These are phyloP conservation scores for Carex littledalei DNA, from an alignment of 176 grass and related monocot species.

Conservation along the genomic window DNA sequence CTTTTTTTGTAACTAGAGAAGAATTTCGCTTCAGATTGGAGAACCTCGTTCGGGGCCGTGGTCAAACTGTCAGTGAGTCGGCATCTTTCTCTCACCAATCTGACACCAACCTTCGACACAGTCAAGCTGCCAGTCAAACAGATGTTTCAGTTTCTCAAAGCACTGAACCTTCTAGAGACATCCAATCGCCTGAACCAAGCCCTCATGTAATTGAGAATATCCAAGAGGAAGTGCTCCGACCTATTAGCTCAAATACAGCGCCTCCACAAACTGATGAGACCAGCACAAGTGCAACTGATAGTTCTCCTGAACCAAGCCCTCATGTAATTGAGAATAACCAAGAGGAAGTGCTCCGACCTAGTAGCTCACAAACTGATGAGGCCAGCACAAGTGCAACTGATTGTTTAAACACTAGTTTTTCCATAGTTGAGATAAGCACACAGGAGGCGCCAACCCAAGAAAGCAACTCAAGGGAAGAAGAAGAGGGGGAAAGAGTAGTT, in stretches of 20 bases:
- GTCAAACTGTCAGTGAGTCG: slow-evolving; percentile 36
- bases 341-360: slow-evolving; percentile 25
- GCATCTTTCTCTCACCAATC: slow-evolving; percentile 38
- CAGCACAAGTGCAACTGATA: slow-evolving; percentile 36
- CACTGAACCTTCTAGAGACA: slow-evolving; percentile 30
- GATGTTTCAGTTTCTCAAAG: slow-evolving; percentile 47
- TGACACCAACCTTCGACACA: neutral
- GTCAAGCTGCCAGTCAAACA: slow-evolving; percentile 45
- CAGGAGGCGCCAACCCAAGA: slow-evolving; percentile 35
- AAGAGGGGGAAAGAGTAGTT: slow-evolving; percentile 17
- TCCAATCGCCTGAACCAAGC: slow-evolving; percentile 34
- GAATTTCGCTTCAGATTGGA: slow-evolving; percentile 91
- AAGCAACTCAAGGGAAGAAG: neutral
- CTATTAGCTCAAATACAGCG: slow-evolving; percentile 22
- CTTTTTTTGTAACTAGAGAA: slow-evolving; percentile 66
- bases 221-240: slow-evolving; percentile 27
- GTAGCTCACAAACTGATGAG: slow-evolving; percentile 24
- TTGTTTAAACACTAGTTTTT: slow-evolving; percentile 29
- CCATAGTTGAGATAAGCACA: slow-evolving; percentile 16
- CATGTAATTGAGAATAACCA: slow-evolving; percentile 32
- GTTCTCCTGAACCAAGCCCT: slow-evolving; percentile 34
- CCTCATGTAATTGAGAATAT: slow-evolving; percentile 29
- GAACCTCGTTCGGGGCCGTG: slow-evolving; percentile 66
- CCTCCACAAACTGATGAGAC: slow-evolving; percentile 24
- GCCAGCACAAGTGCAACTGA: slow-evolving; percentile 30